Percentiles rank a stretch among this genome's conserved stretches.
Evolutionary conservation across 164 flowering plant genomes (phyloP).

Genomic region (Nelumbo lutea): DNA sequence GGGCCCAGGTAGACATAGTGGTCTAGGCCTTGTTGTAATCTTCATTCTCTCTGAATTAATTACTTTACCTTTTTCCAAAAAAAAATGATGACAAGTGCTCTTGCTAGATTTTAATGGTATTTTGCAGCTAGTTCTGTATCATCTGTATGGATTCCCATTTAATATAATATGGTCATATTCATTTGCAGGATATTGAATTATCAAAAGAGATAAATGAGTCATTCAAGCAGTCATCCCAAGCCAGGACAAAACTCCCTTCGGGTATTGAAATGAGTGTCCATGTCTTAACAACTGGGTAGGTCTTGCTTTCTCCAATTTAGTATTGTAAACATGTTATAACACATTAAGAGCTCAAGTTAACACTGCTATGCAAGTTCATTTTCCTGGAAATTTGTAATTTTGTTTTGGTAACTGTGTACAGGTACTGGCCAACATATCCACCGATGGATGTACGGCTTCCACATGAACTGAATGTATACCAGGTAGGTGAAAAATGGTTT

Average conservation of each 20-base stretch:
- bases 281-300: conserved; percentile 91
- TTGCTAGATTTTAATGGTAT: background rate
- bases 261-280: conserved; percentile 96
- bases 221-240: conserved; percentile 87
- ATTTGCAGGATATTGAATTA: conserved; percentile 75
- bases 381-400: conserved; percentile 2
- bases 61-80: too few species aligned
- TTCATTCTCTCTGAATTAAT: too few species aligned
- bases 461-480: conserved; percentile 84
- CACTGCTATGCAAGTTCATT: background rate
- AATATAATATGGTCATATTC: background rate
- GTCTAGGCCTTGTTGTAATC: too few species aligned
- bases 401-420: conserved; percentile 25
- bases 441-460: conserved; percentile 93
- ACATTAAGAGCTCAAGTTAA: background rate
- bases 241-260: conserved; percentile 84
- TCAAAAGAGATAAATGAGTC: conserved; percentile 94
- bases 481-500: conserved; percentile 36
- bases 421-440: conserved; percentile 97
- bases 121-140: background rate
- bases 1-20: too few species aligned
- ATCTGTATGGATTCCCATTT: background rate
- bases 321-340: background rate
- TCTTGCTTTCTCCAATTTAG: conserved; percentile 1
- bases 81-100: too few species aligned